These are phyloP conservation scores for Striga asiatica DNA, from an alignment of 257 asterid genomes.

Conservation along the genomic window DNA sequence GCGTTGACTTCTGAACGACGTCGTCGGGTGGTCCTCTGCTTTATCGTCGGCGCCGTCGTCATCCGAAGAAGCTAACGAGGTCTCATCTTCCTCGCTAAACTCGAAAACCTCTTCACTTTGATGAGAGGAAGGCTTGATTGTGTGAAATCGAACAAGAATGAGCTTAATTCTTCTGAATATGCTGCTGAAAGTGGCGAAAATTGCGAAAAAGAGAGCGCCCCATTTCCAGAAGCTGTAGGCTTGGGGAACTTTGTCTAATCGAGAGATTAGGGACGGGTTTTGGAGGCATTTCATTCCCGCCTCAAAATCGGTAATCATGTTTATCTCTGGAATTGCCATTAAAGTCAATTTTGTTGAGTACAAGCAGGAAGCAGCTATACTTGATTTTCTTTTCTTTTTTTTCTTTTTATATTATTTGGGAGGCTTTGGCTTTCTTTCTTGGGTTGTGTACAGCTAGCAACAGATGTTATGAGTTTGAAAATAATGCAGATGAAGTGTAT, in stretches of 20 bases:
- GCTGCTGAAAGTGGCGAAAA: conserved; percentile 59
- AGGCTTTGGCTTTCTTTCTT: too few relatives aligned
- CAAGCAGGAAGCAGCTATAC: too few relatives aligned
- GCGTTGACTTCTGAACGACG: conserved; percentile 20
- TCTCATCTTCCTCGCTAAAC: conserved; percentile 38
- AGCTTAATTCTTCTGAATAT: conserved; percentile 42
- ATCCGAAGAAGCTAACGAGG: conserved; percentile 16
- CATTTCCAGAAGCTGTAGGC: conserved; percentile 63
- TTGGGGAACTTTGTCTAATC: conserved; percentile 28
- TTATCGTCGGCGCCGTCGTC: conserved; percentile 21
- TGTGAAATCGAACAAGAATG: conserved; percentile 33
- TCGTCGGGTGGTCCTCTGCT: conserved; percentile 21
- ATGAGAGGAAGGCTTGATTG: conserved; percentile 34
- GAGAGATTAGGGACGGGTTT: conserved; percentile 41
- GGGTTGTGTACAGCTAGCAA: too few relatives aligned
- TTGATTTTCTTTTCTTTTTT: too few relatives aligned
- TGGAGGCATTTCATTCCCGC: conserved; percentile 68
- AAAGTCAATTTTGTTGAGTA: too few relatives aligned
- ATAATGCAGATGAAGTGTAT: too few relatives aligned
- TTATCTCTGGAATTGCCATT: conserved; percentile 65
- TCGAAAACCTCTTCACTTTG: conserved; percentile 33
- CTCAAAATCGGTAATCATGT: conserved; percentile 53
- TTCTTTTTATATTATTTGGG: too few relatives aligned
- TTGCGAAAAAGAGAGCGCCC: conserved; percentile 70
- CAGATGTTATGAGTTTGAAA: too few relatives aligned